Evolutionary conservation across 2,329 filamentous ascomycete species (phyloP).

Genomic region (Aspergillus melleus): DNA sequence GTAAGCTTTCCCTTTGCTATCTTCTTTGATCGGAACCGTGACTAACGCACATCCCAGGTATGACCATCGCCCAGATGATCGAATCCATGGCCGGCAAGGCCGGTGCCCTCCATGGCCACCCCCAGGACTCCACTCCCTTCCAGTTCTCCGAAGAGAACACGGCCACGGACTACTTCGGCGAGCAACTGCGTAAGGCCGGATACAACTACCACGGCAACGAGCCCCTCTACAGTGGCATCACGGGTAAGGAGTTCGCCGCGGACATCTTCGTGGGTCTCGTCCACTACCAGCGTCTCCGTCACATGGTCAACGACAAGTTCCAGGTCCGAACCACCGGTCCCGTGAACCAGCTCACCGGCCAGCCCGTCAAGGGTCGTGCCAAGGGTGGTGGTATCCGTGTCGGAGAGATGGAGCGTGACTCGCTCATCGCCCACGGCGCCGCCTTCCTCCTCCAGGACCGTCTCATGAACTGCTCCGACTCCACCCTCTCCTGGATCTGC

Average conservation of each 20-base stretch:
- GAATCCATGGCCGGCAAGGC: slow-evolving; percentile 96
- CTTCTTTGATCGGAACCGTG: neutral
- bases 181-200: slow-evolving; percentile 90
- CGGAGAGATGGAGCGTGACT: slow-evolving; percentile 98
- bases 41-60: slow-evolving; percentile 43
- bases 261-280: slow-evolving; percentile 97
- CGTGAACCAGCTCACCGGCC: slow-evolving; percentile 84
- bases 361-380: slow-evolving; percentile 95
- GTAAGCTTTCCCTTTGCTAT: slow-evolving; percentile 40
- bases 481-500: slow-evolving; percentile 86
- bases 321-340: slow-evolving; percentile 96
- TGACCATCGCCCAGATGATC: slow-evolving; percentile 99
- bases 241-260: slow-evolving; percentile 86
- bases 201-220: slow-evolving; percentile 99
- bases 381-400: slow-evolving; percentile 98
- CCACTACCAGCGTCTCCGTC: slow-evolving; percentile 94
- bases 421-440: slow-evolving; percentile 89
- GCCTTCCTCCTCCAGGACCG: slow-evolving; percentile 94
- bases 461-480: slow-evolving; percentile 95
- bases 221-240: slow-evolving; percentile 97
- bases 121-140: slow-evolving; percentile 95
- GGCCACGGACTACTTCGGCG: slow-evolving; percentile 90
- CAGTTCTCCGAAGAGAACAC: slow-evolving; percentile 90
- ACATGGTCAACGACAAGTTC: slow-evolving; percentile 99
- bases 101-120: slow-evolving; percentile 89